Base-by-base conservation (phyloP, 805 yeast genomes). In the Saturnispora mendoncae region DNA sequence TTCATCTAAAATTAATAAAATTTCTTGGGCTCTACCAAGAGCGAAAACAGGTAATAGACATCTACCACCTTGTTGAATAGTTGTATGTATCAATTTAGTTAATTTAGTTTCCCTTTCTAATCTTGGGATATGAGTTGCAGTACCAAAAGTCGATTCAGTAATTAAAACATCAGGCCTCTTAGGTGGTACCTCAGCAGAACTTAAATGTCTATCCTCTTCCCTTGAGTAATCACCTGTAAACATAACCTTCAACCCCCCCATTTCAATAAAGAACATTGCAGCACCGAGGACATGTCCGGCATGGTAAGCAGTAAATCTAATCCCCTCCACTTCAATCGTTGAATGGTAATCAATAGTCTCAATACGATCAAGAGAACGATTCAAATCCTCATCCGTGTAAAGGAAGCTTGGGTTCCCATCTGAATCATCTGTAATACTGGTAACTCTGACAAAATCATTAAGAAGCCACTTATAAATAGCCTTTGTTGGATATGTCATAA, bases 271-370 rank as follows among this genome's bases (percentile, higher is more conserved):
- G 60, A 80, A 92, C 97, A 92, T 92, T 10, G 97, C 96, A 9
- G 98, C 97, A 42, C 99, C 99, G 33, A 92, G 67, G 10, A 92
- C 99, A 69, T 92, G 99, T n/a, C 99, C 99, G 6, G 99, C 99
- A 64, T 90, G 99, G 60, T 82, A 92, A 1, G 98, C 98, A 1
- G 98, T 92, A 66, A 92, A 90, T 55, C 92, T 71, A 43, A 92
- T 80, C 39, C 98, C 98, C 45, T 84, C 94, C 27, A 88, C 84
- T 52, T 92, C 97, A 49, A 86, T 74, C 0, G 98, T 92, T 4
- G 97, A 85, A 61, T 92, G 97, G 61, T 82, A 92, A 60, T 92
- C 98, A 19, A 92, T 76, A 1, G 97, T 85, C 60, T 92, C 97
- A 37, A 92, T 92, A 48, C 75, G 68, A 54, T 87, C 96, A 54